A percentile compares a stretch with the other conserved stretches of the same genome.
phyloP scores from a whole-genome alignment of 1,284 basidiomycete species.

The Ceratobasidium sp. region DNA sequence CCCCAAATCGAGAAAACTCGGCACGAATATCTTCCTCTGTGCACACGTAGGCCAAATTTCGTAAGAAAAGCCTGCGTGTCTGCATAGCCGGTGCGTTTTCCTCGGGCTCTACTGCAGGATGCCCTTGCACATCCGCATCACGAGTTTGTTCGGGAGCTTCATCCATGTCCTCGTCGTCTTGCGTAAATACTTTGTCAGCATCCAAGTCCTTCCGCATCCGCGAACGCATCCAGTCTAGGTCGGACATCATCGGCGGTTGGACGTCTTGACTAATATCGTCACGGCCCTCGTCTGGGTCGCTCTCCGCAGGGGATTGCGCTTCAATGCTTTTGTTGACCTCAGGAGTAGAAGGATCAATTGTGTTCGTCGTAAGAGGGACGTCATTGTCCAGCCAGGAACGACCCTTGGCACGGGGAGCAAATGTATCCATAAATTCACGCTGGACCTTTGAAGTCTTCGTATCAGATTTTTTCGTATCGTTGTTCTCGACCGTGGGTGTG shows the following conservation, averaged over 20 bases:
- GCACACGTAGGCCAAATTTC: slow-evolving; percentile 88
- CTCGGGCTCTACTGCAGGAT: background rate
- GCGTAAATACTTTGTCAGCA: slow-evolving; percentile 62
- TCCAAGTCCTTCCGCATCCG: slow-evolving; percentile 64
- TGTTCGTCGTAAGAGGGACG: slow-evolving; percentile 3
- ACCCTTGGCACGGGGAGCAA: slow-evolving; percentile 68
- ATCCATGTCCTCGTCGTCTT: slow-evolving; percentile 56
- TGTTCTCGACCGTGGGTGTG: slow-evolving; percentile 47
- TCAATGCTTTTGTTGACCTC: background rate
- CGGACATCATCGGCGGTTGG: slow-evolving; percentile 54
- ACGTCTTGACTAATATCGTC: slow-evolving; percentile 40
- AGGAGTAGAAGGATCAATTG: slow-evolving; percentile 27
- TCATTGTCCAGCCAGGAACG: slow-evolving; percentile 72
- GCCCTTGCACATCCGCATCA: background rate
- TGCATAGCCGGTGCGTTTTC: slow-evolving; percentile 59
- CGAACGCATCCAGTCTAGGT: slow-evolving; percentile 77
- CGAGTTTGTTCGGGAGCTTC: slow-evolving; percentile 41
- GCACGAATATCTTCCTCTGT: slow-evolving; percentile 73
- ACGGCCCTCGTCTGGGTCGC: slow-evolving; percentile 45
- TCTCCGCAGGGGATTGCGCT: slow-evolving; percentile 3
- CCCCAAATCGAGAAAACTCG: slow-evolving; percentile 77
- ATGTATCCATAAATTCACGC: slow-evolving; percentile 68
- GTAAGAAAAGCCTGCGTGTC: slow-evolving; percentile 86
- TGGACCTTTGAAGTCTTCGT: slow-evolving; percentile 52
- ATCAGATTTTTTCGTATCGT: background rate